phyloP scores from a whole-genome alignment of 768 basidiomycete genomes.

The Polyporus arcularius region DNA sequence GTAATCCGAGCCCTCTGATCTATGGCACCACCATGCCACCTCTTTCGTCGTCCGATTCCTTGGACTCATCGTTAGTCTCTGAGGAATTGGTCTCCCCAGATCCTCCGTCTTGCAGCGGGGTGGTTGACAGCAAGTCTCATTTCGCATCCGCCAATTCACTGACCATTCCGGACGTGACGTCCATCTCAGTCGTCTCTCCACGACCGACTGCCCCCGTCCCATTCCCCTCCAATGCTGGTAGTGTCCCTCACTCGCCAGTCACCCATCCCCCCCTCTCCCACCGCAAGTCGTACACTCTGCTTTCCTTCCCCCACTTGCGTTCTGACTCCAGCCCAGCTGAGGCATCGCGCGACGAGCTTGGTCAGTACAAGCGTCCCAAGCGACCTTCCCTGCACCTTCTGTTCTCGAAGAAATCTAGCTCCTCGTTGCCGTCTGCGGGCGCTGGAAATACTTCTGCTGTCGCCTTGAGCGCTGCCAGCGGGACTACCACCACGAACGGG shows the following conservation, averaged over 20 bases:
- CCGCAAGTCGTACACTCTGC: constrained; percentile 37
- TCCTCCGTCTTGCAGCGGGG: constrained; percentile 3
- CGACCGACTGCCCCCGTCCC: constrained; percentile 31
- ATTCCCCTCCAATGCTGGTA: constrained; percentile 46
- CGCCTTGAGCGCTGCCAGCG: constrained; percentile 1
- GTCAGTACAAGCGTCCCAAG: constrained; percentile 43
- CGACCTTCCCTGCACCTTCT: constrained; percentile 71
- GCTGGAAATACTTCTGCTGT: constrained; percentile 1
- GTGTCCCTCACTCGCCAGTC: constrained; percentile 32
- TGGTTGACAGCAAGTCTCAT: constrained; percentile 7
- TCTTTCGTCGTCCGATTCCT: constrained; percentile 57
- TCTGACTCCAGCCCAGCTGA: constrained; percentile 20
- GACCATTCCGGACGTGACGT: constrained; percentile 11
- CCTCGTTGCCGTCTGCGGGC: constrained; percentile 26
- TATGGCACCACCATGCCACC: constrained; percentile 43
- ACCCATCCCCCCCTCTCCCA: constrained; percentile 33
- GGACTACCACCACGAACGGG: neutral
- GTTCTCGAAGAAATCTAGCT: constrained; percentile 63
- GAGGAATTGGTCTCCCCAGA: constrained; percentile 32
- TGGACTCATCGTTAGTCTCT: constrained; percentile 56
- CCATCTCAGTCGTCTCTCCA: neutral
- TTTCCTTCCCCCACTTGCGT: constrained; percentile 33
- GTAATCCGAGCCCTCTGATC: constrained; percentile 38
- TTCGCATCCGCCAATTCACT: constrained; percentile 15
- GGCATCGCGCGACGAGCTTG: neutral